phyloP scores from a whole-genome alignment of 2,329 filamentous ascomycete genomes.

The Helicocarpus griseus region DNA sequence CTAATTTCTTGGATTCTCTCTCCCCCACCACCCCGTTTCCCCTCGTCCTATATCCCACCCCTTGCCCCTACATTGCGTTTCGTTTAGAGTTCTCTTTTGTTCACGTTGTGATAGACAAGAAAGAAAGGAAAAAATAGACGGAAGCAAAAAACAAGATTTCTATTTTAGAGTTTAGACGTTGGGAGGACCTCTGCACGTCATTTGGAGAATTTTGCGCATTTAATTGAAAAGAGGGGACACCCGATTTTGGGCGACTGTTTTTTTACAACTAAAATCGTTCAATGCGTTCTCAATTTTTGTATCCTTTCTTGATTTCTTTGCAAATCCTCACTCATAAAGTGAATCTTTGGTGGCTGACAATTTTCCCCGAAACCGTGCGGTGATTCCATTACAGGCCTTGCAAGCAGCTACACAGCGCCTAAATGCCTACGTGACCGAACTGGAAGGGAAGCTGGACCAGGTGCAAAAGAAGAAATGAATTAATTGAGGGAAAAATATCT shows the following conservation, averaged over 20 bases:
- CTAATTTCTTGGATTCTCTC: background rate
- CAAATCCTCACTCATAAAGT: background rate
- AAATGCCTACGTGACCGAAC: constrained; percentile 67
- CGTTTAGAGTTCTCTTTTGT: background rate
- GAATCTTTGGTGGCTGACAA: constrained; percentile 6
- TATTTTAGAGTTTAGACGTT: background rate
- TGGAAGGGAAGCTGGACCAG: constrained; percentile 70
- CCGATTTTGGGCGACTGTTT: background rate
- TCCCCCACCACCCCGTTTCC: background rate
- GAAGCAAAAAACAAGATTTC: background rate
- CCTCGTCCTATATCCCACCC: background rate
- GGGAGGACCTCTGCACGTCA: background rate
- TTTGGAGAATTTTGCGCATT: too few species aligned
- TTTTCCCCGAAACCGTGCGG: background rate
- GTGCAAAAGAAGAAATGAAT: constrained; percentile 57
- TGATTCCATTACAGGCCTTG: constrained; percentile 52
- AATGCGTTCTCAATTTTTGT: background rate
- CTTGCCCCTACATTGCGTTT: background rate
- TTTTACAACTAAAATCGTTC: background rate
- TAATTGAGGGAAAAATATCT: background rate
- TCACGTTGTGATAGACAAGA: background rate
- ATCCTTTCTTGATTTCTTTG: background rate
- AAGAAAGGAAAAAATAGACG: background rate
- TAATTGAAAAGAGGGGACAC: background rate
- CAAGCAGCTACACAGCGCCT: constrained; percentile 81